Evolutionary conservation across 441 rosid genomes (phyloP).

Genomic region (Gossypium davidsonii): DNA sequence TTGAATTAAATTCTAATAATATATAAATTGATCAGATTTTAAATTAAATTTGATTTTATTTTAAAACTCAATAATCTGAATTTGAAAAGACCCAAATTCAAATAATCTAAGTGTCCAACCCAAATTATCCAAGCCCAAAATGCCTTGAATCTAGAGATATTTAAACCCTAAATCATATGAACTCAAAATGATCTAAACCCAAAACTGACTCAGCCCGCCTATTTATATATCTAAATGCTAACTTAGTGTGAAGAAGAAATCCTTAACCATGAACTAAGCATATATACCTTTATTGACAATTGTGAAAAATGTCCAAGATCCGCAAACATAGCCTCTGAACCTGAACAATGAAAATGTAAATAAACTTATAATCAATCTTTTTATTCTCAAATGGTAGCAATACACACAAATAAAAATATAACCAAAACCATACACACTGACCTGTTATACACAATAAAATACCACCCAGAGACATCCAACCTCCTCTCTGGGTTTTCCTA

Average conservation of each 20-base stretch:
- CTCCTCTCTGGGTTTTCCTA: constrained; percentile 74
- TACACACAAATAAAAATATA: not conserved
- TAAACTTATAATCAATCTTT: not conserved
- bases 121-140: not conserved
- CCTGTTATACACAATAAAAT: constrained; percentile 84
- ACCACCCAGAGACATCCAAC: constrained; percentile 97
- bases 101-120: not conserved
- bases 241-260: not conserved
- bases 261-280: not conserved
- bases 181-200: not conserved
- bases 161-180: not conserved
- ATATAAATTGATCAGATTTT: not conserved
- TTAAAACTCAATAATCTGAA: no score
- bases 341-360: constrained; percentile 26
- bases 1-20: no score
- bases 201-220: not conserved
- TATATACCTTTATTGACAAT: constrained; percentile 64
- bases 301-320: constrained; percentile 97
- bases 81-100: not conserved
- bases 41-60: not conserved
- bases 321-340: constrained; percentile 96
- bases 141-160: not conserved
- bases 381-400: not conserved
- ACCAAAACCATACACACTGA: constrained; percentile 8
- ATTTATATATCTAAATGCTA: not conserved